Percentiles rank a stretch among this genome's conserved stretches.
phyloP scores from a whole-genome alignment of 1,284 basidiomycete genomes.

The Anthracocystis walkeri region DNA sequence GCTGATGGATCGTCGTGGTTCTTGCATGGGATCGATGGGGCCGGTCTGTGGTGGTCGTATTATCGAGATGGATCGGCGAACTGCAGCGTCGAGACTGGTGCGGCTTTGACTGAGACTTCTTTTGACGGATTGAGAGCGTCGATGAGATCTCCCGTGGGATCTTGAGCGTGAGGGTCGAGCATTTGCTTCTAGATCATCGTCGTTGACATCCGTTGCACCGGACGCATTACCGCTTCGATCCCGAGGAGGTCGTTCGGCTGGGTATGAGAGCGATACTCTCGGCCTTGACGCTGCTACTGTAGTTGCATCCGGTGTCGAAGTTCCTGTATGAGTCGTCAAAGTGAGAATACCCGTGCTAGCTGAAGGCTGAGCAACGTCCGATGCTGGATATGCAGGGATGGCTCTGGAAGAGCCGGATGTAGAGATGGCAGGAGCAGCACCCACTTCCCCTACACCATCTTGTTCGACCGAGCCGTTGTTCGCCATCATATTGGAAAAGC shows the following conservation, averaged over 20 bases:
- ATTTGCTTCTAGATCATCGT: neutral
- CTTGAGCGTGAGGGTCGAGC: conserved; percentile 8
- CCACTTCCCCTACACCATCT: neutral
- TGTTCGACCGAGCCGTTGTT: neutral
- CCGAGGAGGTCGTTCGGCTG: conserved; percentile 14
- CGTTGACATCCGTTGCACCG: neutral
- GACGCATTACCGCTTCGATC: conserved; percentile 23
- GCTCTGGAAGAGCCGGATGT: conserved; percentile 6
- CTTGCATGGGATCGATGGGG: conserved; percentile 46
- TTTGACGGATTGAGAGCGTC: conserved; percentile 22
- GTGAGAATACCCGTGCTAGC: conserved; percentile 13
- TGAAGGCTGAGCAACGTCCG: conserved; percentile 14
- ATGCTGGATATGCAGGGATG: conserved; percentile 23
- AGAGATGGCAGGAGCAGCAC: conserved; percentile 11
- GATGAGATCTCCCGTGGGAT: conserved; percentile 14
- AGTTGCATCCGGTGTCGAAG: neutral
- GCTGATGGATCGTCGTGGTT: conserved; percentile 48
- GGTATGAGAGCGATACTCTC: conserved; percentile 25
- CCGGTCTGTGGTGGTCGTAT: conserved; percentile 2
- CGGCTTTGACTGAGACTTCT: conserved; percentile 15
- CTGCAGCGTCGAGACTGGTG: conserved; percentile 21
- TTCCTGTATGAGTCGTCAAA: neutral
- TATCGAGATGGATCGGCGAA: conserved; percentile 25
- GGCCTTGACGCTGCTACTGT: conserved; percentile 4
- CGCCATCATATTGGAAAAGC: neutral